phyloP scores from a whole-genome alignment of 441 rosid species.

The Adansonia gregorii region DNA sequence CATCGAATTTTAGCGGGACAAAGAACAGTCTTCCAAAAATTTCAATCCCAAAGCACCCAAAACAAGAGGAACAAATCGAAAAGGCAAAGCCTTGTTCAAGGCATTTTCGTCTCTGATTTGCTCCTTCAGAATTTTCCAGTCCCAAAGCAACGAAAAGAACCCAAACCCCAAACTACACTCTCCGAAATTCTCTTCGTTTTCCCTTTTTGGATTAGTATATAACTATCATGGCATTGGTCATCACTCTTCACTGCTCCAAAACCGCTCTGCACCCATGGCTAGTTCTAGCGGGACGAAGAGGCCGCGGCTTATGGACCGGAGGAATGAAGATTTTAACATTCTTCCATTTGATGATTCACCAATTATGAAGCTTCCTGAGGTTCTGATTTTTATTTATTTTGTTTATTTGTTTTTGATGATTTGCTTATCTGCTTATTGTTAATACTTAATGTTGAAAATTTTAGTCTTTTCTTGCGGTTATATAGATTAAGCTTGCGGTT shows the following conservation, averaged over 20 bases:
- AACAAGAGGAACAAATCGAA: background rate
- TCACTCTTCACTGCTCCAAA: slow-evolving; percentile 11
- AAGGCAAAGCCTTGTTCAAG: slow-evolving; percentile 24
- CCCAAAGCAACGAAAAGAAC: background rate
- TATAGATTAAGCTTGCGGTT: slow-evolving; percentile 81
- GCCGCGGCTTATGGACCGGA: slow-evolving; percentile 7
- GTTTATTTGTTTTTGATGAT: background rate
- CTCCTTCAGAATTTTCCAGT: slow-evolving; percentile 9
- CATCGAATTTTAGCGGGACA: slow-evolving; percentile 15
- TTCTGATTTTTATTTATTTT: slow-evolving; percentile 30
- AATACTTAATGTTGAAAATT: slow-evolving; percentile 13
- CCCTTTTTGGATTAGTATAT: background rate
- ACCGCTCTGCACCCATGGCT: slow-evolving; percentile 18
- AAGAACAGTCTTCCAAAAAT: background rate
- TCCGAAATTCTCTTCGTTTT: background rate
- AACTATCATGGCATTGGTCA: background rate
- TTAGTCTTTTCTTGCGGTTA: background rate
- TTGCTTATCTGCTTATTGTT: slow-evolving; percentile 22
- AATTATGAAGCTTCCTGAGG: slow-evolving; percentile 93
- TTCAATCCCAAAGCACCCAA: background rate
- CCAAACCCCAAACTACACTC: slow-evolving; percentile 13
- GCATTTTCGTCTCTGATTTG: slow-evolving; percentile 24
- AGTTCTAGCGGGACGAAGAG: slow-evolving; percentile 17
- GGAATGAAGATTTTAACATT: slow-evolving; percentile 65
- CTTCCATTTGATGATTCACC: slow-evolving; percentile 82